These are phyloP conservation scores for Neonothopanus nambi DNA, from an alignment of 1,284 basidiomycete genomes.

Conservation along the genomic window DNA sequence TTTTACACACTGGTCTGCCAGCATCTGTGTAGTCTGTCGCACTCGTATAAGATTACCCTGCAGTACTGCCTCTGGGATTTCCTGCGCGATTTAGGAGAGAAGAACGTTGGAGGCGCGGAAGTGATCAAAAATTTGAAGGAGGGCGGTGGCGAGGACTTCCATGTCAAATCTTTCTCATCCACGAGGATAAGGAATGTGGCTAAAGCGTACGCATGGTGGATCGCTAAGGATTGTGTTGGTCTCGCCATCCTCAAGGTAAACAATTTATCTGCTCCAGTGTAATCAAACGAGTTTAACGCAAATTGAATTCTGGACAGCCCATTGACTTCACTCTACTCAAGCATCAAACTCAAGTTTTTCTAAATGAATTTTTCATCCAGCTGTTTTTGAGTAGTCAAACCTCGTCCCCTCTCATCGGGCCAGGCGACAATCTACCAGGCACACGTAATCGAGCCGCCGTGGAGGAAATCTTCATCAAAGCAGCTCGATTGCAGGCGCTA, in stretches of 20 bases:
- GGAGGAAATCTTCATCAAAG: slow-evolving; percentile 76
- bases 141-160: slow-evolving; percentile 42
- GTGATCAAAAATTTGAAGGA: slow-evolving; percentile 67
- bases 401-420: slow-evolving; percentile 57
- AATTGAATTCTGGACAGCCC: slow-evolving; percentile 51
- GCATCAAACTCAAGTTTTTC: slow-evolving; percentile 61
- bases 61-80: slow-evolving; percentile 99
- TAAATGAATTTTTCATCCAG: slow-evolving; percentile 67
- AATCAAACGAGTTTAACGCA: neutral
- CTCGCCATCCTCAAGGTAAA: slow-evolving; percentile 84
- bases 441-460: slow-evolving; percentile 58
- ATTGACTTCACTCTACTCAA: slow-evolving; percentile 81
- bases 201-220: slow-evolving; percentile 81
- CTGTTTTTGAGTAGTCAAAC: slow-evolving; percentile 76
- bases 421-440: slow-evolving; percentile 35
- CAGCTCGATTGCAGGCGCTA: slow-evolving; percentile 56
- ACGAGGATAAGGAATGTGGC: slow-evolving; percentile 67
- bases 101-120: slow-evolving; percentile 77
- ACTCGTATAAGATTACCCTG: slow-evolving; percentile 88
- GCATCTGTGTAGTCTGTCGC: slow-evolving; percentile 71
- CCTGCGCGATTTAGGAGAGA: slow-evolving; percentile 87
- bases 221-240: slow-evolving; percentile 72
- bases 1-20: slow-evolving; percentile 91
- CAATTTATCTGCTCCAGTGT: slow-evolving; percentile 11
- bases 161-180: slow-evolving; percentile 58